Conservation (phyloP, 1,139 yeast species). For the Casaregolazyma lundiana region DNA sequence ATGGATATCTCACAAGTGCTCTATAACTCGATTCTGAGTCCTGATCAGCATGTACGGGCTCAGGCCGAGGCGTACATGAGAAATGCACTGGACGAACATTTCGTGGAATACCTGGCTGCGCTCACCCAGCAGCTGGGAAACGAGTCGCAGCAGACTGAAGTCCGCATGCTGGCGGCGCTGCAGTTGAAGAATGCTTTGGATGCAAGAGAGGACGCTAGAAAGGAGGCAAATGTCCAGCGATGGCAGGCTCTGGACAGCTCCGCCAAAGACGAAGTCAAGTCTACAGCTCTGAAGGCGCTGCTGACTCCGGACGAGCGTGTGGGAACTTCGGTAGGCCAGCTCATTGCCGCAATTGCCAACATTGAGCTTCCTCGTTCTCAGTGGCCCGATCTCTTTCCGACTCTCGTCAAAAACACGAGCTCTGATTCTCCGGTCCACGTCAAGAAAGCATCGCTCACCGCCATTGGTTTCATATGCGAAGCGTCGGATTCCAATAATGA, state of each 20-base stretch:
- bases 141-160: slow-evolving; percentile 65
- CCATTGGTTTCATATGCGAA: slow-evolving; percentile 96
- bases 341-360: slow-evolving; percentile 93
- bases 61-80: slow-evolving; percentile 78
- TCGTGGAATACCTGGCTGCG: slow-evolving; percentile 64
- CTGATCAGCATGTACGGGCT: slow-evolving; percentile 62
- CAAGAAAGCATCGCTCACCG: slow-evolving; percentile 78
- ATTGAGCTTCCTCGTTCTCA: slow-evolving; percentile 83
- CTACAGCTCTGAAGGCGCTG: slow-evolving; percentile 55
- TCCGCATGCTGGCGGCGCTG: slow-evolving; percentile 87
- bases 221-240: slow-evolving; percentile 35
- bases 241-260: slow-evolving; percentile 57
- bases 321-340: slow-evolving; percentile 85
- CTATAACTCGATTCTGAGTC: slow-evolving; percentile 9
- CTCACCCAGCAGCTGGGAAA: slow-evolving; percentile 71
- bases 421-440: slow-evolving; percentile 70
- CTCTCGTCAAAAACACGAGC: slow-evolving; percentile 80
- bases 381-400: slow-evolving; percentile 84
- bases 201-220: slow-evolving; percentile 49
- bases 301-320: slow-evolving; percentile 69
- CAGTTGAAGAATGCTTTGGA: slow-evolving; percentile 83
- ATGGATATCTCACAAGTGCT: slow-evolving; percentile 6
- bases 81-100: slow-evolving; percentile 69
- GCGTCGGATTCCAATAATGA: slow-evolving; percentile 83
- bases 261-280: slow-evolving; percentile 61